phyloP scores from a whole-genome alignment of 768 basidiomycete genomes.

The Chalciporus chontae region DNA sequence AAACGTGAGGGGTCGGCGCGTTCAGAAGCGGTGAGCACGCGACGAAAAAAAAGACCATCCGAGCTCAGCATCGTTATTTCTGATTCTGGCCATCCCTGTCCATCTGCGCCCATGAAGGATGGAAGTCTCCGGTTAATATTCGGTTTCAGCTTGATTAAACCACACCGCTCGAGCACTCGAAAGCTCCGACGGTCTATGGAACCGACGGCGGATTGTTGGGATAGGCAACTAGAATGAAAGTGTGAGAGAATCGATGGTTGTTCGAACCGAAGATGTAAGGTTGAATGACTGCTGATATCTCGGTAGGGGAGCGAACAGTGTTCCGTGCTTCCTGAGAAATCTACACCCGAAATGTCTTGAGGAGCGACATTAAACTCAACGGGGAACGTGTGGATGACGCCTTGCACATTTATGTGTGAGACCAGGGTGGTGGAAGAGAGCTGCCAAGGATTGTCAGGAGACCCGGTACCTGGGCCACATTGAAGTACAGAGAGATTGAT shows the following conservation, averaged over 20 bases:
- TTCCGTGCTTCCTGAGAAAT: conserved; percentile 1
- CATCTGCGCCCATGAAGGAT: not conserved
- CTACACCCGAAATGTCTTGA: conserved; percentile 3
- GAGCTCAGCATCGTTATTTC: not conserved
- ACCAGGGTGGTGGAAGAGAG: conserved; percentile 7
- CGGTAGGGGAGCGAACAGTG: conserved; percentile 2
- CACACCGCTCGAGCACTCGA: not conserved
- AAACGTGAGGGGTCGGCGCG: not conserved
- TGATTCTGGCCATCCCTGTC: not conserved
- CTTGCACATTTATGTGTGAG: conserved; percentile 12
- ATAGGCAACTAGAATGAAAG: conserved; percentile 17
- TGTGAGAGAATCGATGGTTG: conserved; percentile 13
- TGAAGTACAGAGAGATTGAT: no score
- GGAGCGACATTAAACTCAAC: conserved; percentile 15
- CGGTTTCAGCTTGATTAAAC: not conserved
- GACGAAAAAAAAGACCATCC: not conserved
- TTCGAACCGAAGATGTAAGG: not conserved
- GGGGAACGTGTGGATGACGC: not conserved
- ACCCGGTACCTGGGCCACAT: conserved; percentile 3
- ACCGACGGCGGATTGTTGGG: conserved; percentile 2
- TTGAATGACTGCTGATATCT: conserved; percentile 4
- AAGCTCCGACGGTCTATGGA: not conserved
- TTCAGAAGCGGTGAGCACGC: not conserved
- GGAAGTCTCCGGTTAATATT: conserved; percentile 1
- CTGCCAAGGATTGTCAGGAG: conserved; percentile 4